Evolutionary conservation across 352 stramenopile genomes (phyloP).

Genomic region (Phytophthora litchii): DNA sequence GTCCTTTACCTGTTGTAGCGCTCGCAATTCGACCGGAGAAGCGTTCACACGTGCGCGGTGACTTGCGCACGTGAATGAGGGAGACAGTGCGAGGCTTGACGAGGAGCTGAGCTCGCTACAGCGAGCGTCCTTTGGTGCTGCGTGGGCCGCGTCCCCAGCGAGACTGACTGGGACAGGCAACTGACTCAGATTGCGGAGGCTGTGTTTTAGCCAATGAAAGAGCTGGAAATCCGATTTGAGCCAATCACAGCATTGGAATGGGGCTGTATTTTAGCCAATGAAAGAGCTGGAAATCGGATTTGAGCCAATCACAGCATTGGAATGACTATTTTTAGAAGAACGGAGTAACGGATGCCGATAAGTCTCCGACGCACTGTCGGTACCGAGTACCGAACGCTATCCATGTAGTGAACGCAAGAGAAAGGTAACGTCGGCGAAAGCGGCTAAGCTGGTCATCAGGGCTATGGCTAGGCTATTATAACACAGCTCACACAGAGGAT

Average conservation of each 20-base stretch:
- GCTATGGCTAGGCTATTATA: constrained; percentile 7
- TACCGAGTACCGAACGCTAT: constrained; percentile 1
- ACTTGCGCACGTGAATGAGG: neutral
- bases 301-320: constrained; percentile 13
- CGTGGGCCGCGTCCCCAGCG: constrained; percentile 19
- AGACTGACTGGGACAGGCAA: constrained; percentile 36
- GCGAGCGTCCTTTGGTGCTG: constrained; percentile 33
- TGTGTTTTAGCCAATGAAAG: constrained; percentile 16
- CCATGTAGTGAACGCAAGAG: constrained; percentile 3
- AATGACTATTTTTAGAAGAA: constrained; percentile 21
- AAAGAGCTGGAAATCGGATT: neutral
- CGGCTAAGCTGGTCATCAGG: neutral
- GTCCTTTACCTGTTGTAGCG: constrained; percentile 8
- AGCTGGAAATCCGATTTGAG: neutral
- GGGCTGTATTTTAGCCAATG: constrained; percentile 16
- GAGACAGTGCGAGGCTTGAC: constrained; percentile 3
- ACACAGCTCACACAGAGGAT: constrained; percentile 5
- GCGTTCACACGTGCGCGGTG: neutral
- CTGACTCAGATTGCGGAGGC: constrained; percentile 32
- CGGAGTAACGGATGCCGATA: constrained; percentile 27
- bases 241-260: constrained; percentile 16
- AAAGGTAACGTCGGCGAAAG: neutral
- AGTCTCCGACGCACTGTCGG: constrained; percentile 8
- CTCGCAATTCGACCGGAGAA: constrained; percentile 12
- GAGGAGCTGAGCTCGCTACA: neutral